Conservation (phyloP, 1,139 yeast species). For the Yamadazyma kanchanaburiensis region DNA sequence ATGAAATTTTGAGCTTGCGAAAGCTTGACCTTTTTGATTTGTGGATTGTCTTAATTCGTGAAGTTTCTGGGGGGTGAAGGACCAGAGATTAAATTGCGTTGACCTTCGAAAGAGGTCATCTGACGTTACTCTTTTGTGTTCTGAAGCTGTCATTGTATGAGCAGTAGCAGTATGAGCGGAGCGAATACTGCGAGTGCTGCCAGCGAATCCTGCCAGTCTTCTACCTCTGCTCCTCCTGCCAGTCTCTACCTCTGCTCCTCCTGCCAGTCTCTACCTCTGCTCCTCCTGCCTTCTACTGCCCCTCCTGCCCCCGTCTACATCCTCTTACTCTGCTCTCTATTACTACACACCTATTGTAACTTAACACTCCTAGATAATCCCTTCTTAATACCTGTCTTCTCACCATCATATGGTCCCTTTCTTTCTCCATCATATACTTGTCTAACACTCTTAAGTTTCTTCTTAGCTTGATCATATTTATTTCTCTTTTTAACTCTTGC, state of each 20-base stretch:
- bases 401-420: conserved; percentile 88
- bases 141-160: background rate
- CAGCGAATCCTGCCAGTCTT: too few species aligned
- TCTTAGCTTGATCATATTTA: conserved; percentile 92
- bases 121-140: conserved; percentile 37
- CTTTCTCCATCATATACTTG: conserved; percentile 74
- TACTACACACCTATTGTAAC: conserved; percentile 27
- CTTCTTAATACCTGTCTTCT: conserved; percentile 95
- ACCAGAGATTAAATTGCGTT: conserved; percentile 83
- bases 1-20: conserved; percentile 37
- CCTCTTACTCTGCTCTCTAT: conserved; percentile 58
- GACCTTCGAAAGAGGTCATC: conserved; percentile 89
- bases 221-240: too few species aligned
- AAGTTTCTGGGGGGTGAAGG: conserved; percentile 63
- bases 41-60: conserved; percentile 41
- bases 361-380: conserved; percentile 83
- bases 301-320: conserved; percentile 16
- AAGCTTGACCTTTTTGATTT: conserved; percentile 49
- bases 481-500: conserved; percentile 97
- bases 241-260: background rate
- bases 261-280: background rate
- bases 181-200: too few species aligned
- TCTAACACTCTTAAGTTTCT: conserved; percentile 87
- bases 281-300: background rate
- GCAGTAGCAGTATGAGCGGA: too few species aligned